Evolutionary conservation across 441 rosid species (phyloP), one percentile per base, ranked within the genome.

Genomic region (Oxalis stricta): DNA sequence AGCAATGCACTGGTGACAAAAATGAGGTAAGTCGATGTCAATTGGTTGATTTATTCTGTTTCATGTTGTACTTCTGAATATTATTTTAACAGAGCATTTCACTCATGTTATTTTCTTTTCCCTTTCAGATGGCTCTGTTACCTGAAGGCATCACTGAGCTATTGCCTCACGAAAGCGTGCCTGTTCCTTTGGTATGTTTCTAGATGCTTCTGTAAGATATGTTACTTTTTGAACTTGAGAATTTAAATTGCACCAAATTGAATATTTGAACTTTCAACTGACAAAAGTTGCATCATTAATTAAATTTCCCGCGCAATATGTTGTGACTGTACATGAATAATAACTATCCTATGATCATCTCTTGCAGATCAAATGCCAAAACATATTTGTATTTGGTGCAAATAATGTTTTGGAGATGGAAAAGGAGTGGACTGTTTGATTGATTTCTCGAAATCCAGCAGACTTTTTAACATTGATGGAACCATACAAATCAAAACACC

Each of bases 81-180:
- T n/a, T 42, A 12, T 21, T 34, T 8, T 16, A 24, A 18, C 14
- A 40, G 15, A 33, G 17, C 30, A 20, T 5, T 10, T 23, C 28
- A 18, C 12, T 54, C 56, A 61, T 46, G 61, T 50, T 16, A 37
- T 40, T 41, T 44, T 18, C 23, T 40, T 37, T 76, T 62, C 46
- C 15, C 58, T 38, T 60, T 53, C 77, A 89, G 94, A 89, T 89
- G 94, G 94, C 94, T 61, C 76, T 71, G 68, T 65, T 91, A 67
- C 98, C 96, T 0, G 98, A 85, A 73, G 92, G 94, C 35, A 80
- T 82, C 52, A 81, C 98, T 15, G 98, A 86, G 64, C 55, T 91
- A 39, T 58, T 91, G 65, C 93, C 80, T 68, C 93, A 91, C 55
- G 82, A 86, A 60, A 75, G 65, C 71, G 78, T 86, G 59, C 56